Conservation (phyloP, 2,329 filamentous ascomycete species). For the Nemania diffusa region DNA sequence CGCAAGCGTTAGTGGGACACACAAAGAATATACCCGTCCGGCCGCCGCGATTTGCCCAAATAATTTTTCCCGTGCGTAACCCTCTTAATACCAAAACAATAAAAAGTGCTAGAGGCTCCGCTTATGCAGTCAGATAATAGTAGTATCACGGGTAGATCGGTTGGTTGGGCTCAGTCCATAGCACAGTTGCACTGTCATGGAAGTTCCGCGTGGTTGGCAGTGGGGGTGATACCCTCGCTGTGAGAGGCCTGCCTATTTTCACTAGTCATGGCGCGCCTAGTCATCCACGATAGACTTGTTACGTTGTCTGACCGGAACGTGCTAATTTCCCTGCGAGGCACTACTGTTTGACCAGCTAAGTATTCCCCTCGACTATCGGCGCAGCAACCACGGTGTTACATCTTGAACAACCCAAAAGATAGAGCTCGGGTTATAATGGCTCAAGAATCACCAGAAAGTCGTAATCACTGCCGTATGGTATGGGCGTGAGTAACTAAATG, state of each 20-base stretch:
- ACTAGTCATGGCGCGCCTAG: background rate
- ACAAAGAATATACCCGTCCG: background rate
- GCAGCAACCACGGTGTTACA: background rate
- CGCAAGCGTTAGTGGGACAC: constrained; percentile 5
- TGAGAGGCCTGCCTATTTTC: background rate
- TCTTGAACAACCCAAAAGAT: background rate
- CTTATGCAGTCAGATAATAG: constrained; percentile 8
- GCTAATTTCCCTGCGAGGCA: background rate
- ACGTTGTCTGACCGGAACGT: constrained; percentile 5
- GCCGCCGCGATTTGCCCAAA: background rate
- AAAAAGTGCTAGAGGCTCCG: constrained; percentile 1
- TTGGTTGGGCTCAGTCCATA: constrained; percentile 10
- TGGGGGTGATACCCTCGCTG: background rate
- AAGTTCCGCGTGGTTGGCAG: constrained; percentile 1
- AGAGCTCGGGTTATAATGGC: background rate
- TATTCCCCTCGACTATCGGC: background rate
- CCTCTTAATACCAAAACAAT: constrained; percentile 8
- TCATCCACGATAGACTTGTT: background rate
- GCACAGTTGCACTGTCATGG: constrained; percentile 20
- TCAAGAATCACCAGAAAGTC: background rate
- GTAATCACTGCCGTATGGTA: too few species aligned
- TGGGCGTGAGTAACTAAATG: background rate
- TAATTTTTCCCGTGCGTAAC: constrained; percentile 24
- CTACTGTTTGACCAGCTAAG: background rate
- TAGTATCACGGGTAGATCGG: background rate